phyloP scores from a whole-genome alignment of 805 yeast species.

The Candida nemodendra region DNA sequence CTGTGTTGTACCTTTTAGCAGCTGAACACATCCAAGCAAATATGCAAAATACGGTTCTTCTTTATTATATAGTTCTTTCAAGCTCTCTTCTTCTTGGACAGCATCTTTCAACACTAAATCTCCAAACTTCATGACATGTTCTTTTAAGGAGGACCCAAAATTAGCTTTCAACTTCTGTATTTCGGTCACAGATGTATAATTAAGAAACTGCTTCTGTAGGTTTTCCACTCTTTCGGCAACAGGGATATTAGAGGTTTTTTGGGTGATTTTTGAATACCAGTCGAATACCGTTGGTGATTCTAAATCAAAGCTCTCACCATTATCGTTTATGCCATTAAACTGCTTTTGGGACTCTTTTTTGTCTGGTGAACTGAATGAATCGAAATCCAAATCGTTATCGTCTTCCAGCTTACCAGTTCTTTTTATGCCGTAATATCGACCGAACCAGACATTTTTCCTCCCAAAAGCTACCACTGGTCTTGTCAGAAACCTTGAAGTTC shows the following conservation, averaged over 20 bases:
- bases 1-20: slow-evolving; percentile 15
- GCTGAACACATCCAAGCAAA: slow-evolving; percentile 16
- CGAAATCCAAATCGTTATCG: slow-evolving; percentile 24
- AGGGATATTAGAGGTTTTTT: neutral
- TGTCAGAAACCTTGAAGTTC: neutral
- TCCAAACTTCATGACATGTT: slow-evolving; percentile 21
- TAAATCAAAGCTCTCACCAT: neutral
- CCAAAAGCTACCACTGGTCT: neutral
- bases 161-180: slow-evolving; percentile 19
- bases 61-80: slow-evolving; percentile 13
- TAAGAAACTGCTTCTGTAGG: slow-evolving; percentile 15
- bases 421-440: neutral
- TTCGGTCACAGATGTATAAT: slow-evolving; percentile 14
- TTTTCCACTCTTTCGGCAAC: slow-evolving; percentile 7
- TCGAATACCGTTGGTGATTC: slow-evolving; percentile 2
- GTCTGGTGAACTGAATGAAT: slow-evolving; percentile 3
- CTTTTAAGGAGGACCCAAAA: slow-evolving; percentile 13
- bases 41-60: slow-evolving; percentile 19
- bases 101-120: slow-evolving; percentile 16
- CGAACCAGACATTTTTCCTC: neutral
- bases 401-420: slow-evolving; percentile 21
- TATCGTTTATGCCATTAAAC: too few species aligned
- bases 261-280: slow-evolving; percentile 14
- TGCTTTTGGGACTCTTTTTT: neutral
- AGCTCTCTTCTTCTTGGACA: slow-evolving; percentile 14